Conservation (phyloP, 345 rosid genomes). For the Raphanus sativus region DNA sequence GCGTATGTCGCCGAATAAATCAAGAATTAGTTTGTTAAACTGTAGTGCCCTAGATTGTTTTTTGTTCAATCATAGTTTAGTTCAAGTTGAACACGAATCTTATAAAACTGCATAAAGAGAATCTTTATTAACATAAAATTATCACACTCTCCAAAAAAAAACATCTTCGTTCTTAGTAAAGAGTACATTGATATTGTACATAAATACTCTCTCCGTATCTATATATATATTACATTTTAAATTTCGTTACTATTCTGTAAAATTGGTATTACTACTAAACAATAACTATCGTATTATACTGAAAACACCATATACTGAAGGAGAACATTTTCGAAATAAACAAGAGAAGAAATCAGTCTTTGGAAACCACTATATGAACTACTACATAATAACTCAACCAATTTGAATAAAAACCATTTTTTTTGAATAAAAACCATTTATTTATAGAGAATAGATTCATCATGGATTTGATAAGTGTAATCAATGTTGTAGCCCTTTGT, state of each 20-base stretch:
- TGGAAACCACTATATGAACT: background rate
- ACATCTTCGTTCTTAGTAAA: slow-evolving; percentile 15
- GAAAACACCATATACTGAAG: background rate
- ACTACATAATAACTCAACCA: background rate
- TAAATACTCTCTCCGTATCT: too few relatives aligned
- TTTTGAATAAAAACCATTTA: background rate
- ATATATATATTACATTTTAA: background rate
- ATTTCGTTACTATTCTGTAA: background rate
- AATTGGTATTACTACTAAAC: background rate
- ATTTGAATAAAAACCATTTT: background rate
- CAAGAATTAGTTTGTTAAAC: slow-evolving; percentile 5
- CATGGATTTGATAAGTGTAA: background rate
- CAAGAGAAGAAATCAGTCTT: background rate
- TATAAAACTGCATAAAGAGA: background rate
- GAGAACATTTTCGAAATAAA: background rate
- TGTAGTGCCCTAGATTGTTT: slow-evolving; percentile 14
- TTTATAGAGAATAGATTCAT: background rate
- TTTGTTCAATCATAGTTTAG: background rate
- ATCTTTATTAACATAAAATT: background rate
- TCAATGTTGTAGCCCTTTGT: too few relatives aligned
- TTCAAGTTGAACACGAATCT: slow-evolving; percentile 16
- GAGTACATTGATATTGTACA: slow-evolving; percentile 10
- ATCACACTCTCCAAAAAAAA: slow-evolving; percentile 22
- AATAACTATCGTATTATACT: background rate
- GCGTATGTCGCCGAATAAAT: background rate